Evolutionary conservation across 108 stramenopile genomes (phyloP).

Genomic region (Fragilaria radians): DNA sequence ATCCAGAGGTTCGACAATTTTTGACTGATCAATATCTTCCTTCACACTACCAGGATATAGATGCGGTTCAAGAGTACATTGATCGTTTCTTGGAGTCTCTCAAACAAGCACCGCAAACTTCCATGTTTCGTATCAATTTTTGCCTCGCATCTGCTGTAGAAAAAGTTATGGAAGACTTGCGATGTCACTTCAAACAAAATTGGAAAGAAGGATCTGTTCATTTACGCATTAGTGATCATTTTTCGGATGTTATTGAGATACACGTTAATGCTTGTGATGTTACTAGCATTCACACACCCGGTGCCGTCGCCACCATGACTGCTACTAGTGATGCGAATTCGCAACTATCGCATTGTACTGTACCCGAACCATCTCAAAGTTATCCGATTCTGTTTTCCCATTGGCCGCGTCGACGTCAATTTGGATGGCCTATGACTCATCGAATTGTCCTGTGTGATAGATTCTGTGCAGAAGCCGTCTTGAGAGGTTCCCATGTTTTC

Average conservation of each 20-base stretch:
- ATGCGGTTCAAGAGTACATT: constrained; percentile 12
- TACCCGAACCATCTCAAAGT: no score
- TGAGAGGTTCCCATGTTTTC: constrained; percentile 71
- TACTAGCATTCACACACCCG: not conserved
- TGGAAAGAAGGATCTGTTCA: not conserved
- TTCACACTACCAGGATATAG: constrained; percentile 5
- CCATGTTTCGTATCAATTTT: constrained; percentile 51
- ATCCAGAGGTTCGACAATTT: not conserved
- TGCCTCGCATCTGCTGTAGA: constrained; percentile 25
- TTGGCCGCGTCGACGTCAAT: constrained; percentile 20
- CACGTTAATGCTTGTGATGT: not conserved
- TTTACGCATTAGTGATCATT: not conserved
- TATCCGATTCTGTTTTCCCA: constrained; percentile 9
- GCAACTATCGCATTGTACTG: not conserved
- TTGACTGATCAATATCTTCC: not conserved
- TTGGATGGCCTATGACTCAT: constrained; percentile 64
- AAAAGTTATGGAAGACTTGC: constrained; percentile 29
- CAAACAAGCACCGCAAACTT: constrained; percentile 40
- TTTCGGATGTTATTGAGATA: constrained; percentile 26
- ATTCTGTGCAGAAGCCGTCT: constrained; percentile 72
- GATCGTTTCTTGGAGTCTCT: constrained; percentile 33
- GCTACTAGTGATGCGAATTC: not conserved
- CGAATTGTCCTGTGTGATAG: constrained; percentile 51
- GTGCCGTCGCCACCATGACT: not conserved
- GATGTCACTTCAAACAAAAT: not conserved